Evolutionary conservation across 768 basidiomycete genomes (phyloP), one percentile per base, ranked within the genome.

Genomic region (Antrodiella citrinella): DNA sequence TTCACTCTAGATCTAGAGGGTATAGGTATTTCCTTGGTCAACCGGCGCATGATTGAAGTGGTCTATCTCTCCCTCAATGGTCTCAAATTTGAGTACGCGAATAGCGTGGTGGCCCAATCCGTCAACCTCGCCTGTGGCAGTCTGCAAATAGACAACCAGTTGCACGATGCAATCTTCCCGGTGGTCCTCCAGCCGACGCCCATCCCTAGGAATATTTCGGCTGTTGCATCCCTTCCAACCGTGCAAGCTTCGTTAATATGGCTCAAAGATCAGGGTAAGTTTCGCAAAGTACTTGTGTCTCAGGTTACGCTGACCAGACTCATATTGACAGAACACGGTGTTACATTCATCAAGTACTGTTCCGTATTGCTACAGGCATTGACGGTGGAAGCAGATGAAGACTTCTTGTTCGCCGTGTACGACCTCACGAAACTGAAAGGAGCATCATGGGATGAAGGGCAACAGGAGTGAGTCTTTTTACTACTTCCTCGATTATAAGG

Each of bases 281-380:
- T n/a, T 11, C 4, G 19, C n/a, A 15, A 7, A 35, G 30, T 35
- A 35, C 30, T 35, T 35, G 15, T n/a, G n/a, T n/a, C n/a, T n/a
- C 15, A 18, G 11, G 12, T 49, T 46, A 20, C 54, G 59, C 19
- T 15, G 40, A 43, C 46, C 45, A 11, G n/a, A n/a, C n/a, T n/a
- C n/a, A n/a, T n/a, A n/a, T n/a, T n/a, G n/a, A 39, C 48, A 99
- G 96, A 86, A n/a, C 96, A 98, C 56, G 96, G 96, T 15, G 96
- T 99, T 7, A 67, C 91, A n/a, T 98, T 96, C 65, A 76, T 99
- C 71, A 98, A 98, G 68, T 98, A 98, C 61, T 95, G 91, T 48
- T 94, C 94, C 1, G 78, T 98, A 47, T 70, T 99, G 12, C 71
- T 99, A 13, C 96, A 99, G 63, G 90, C 94, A 2, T 72, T 98